phyloP scores from a whole-genome alignment of 2,329 filamentous ascomycete genomes.

The Gaeumannomyces tritici region DNA sequence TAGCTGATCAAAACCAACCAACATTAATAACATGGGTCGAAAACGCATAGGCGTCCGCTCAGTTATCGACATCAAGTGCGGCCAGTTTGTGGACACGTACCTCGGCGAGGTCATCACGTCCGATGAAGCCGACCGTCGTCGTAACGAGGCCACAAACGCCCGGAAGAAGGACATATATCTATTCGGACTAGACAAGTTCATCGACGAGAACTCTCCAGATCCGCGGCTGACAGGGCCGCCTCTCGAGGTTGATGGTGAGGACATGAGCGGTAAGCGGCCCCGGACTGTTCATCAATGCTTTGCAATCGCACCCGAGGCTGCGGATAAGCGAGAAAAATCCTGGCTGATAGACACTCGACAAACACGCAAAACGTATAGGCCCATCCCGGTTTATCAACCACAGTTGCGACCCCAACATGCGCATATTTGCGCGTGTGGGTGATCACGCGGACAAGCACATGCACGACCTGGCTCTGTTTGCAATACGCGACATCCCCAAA shows the following conservation, averaged over 20 bases:
- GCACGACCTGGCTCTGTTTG: constrained; percentile 71
- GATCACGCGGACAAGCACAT: constrained; percentile 66
- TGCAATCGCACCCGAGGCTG: too few species aligned
- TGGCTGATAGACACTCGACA: neutral
- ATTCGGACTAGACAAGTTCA: constrained; percentile 76
- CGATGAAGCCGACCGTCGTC: constrained; percentile 54
- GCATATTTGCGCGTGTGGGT: constrained; percentile 70
- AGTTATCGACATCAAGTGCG: constrained; percentile 52
- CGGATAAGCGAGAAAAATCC: neutral
- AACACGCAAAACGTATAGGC: neutral
- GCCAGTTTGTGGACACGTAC: constrained; percentile 75
- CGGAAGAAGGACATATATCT: constrained; percentile 68
- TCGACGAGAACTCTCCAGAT: constrained; percentile 44
- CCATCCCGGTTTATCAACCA: constrained; percentile 79
- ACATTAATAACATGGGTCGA: too few species aligned
- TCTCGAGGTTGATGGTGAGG: constrained; percentile 61
- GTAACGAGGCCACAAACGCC: constrained; percentile 41
- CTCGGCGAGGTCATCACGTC: constrained; percentile 61
- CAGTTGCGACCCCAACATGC: constrained; percentile 68
- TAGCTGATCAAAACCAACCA: too few species aligned
- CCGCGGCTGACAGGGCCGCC: constrained; percentile 44
- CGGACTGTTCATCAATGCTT: neutral
- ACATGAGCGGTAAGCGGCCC: constrained; percentile 53
- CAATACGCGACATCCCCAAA: constrained; percentile 52
- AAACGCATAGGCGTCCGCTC: constrained; percentile 47